These are phyloP conservation scores for Phylloporus sp. DNA, from an alignment of 1,284 basidiomycete genomes.

Conservation along the genomic window DNA sequence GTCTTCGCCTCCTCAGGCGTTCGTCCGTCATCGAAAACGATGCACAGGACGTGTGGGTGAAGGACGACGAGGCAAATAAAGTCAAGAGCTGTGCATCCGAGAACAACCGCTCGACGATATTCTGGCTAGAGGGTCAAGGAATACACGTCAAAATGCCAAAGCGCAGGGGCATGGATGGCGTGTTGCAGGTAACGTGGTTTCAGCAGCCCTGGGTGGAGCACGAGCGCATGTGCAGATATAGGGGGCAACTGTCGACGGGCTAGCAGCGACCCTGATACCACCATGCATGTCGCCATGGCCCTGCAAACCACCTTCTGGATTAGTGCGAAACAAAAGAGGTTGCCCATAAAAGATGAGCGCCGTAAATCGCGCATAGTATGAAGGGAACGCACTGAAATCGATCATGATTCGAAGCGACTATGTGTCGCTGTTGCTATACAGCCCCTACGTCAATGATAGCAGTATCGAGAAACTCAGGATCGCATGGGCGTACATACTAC, in stretches of 20 bases:
- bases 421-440: slow-evolving; percentile 39
- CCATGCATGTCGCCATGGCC: slow-evolving; percentile 10
- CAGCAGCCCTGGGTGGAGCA: slow-evolving; percentile 39
- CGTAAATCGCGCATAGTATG: slow-evolving; percentile 35
- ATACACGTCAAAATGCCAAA: slow-evolving; percentile 43
- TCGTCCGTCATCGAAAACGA: background rate
- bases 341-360: slow-evolving; percentile 38
- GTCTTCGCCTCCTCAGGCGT: slow-evolving; percentile 19
- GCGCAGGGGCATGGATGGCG: slow-evolving; percentile 37
- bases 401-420: slow-evolving; percentile 39
- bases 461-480: slow-evolving; percentile 30
- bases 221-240: slow-evolving; percentile 39
- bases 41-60: slow-evolving; percentile 13
- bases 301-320: slow-evolving; percentile 19
- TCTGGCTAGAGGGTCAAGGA: slow-evolving; percentile 42
- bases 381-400: slow-evolving; percentile 36
- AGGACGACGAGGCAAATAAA: slow-evolving; percentile 8
- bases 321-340: slow-evolving; percentile 35
- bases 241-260: slow-evolving; percentile 23
- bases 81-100: slow-evolving; percentile 15
- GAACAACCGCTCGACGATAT: slow-evolving; percentile 29
- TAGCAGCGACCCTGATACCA: background rate
- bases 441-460: slow-evolving; percentile 37
- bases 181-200: slow-evolving; percentile 44
- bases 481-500: slow-evolving; percentile 25